phyloP scores from a whole-genome alignment of 768 basidiomycete genomes.

The Megacollybia marginata region DNA sequence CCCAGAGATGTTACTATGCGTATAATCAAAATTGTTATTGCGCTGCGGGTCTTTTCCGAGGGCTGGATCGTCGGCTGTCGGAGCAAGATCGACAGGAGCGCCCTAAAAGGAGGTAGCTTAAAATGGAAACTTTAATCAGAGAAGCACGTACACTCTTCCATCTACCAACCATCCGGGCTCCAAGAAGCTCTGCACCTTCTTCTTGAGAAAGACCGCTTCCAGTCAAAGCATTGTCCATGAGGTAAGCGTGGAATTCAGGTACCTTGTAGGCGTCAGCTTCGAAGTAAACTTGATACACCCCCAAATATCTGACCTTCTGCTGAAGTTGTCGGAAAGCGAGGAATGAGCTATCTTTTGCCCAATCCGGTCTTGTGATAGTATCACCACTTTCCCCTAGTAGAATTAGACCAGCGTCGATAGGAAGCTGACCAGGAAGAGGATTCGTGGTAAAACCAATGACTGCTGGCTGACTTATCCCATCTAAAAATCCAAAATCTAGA shows the following conservation, averaged over 20 bases:
- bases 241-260: conserved; percentile 23
- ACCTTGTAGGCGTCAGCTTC: no score
- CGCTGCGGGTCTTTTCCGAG: conserved; percentile 12
- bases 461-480: conserved; percentile 15
- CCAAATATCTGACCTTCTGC: conserved; percentile 14
- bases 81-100: conserved; percentile 23
- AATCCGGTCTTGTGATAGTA: conserved; percentile 4
- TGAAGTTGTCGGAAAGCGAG: conserved; percentile 25
- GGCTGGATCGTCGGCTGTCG: conserved; percentile 16
- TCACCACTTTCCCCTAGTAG: conserved; percentile 19
- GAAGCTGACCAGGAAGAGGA: conserved; percentile 10
- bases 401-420: conserved; percentile 8
- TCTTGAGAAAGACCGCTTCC: conserved; percentile 8
- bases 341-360: conserved; percentile 12
- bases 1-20: conserved; percentile 3
- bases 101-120: conserved; percentile 11
- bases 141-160: conserved; percentile 21
- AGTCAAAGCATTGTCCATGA: conserved; percentile 12
- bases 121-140: neutral
- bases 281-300: no score
- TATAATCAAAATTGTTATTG: conserved; percentile 27
- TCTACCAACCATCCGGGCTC: conserved; percentile 25
- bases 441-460: conserved; percentile 10
- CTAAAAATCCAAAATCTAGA: conserved; percentile 16
- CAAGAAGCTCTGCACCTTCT: conserved; percentile 20